Percentiles rank a stretch among this genome's conserved stretches.
These are phyloP conservation scores for Hypoxylon trugodes DNA, from an alignment of 495 filamentous ascomycete genomes.

Conservation along the genomic window DNA sequence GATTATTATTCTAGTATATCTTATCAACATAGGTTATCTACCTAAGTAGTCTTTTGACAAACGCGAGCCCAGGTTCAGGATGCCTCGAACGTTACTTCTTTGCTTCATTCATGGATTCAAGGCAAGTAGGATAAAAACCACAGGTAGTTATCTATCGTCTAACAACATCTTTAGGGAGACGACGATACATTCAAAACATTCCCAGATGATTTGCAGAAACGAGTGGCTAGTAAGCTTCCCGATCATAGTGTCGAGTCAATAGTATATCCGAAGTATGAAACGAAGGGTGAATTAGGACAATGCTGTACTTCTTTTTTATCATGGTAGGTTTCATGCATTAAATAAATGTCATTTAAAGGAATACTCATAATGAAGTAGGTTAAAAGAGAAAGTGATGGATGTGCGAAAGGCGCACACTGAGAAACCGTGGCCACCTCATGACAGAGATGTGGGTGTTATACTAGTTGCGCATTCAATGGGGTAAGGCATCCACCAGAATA, in stretches of 20 bases:
- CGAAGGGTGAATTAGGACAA: constrained; percentile 80
- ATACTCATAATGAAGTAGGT: constrained; percentile 59
- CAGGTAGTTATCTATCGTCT: background rate
- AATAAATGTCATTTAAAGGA: background rate
- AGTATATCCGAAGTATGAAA: constrained; percentile 92
- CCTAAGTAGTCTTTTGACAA: background rate
- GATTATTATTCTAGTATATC: background rate
- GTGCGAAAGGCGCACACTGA: constrained; percentile 74
- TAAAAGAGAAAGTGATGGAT: constrained; percentile 90
- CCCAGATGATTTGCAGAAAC: constrained; percentile 72
- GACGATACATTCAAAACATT: constrained; percentile 88
- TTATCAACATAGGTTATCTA: background rate
- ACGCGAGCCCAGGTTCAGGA: constrained; percentile 39
- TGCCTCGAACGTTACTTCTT: constrained; percentile 83
- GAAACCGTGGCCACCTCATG: constrained; percentile 84
- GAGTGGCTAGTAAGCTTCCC: constrained; percentile 74
- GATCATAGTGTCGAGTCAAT: constrained; percentile 72
- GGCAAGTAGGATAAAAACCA: constrained; percentile 53
- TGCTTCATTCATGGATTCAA: constrained; percentile 97
- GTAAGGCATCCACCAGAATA: constrained; percentile 30
- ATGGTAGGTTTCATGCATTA: constrained; percentile 64
- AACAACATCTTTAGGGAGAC: constrained; percentile 65
- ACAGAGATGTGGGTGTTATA: constrained; percentile 83
- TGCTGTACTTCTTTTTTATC: constrained; percentile 80
- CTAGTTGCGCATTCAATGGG: constrained; percentile 96